Base-by-base conservation (phyloP, 2,329 filamentous ascomycete species). In the Hypoxylon sp. region DNA sequence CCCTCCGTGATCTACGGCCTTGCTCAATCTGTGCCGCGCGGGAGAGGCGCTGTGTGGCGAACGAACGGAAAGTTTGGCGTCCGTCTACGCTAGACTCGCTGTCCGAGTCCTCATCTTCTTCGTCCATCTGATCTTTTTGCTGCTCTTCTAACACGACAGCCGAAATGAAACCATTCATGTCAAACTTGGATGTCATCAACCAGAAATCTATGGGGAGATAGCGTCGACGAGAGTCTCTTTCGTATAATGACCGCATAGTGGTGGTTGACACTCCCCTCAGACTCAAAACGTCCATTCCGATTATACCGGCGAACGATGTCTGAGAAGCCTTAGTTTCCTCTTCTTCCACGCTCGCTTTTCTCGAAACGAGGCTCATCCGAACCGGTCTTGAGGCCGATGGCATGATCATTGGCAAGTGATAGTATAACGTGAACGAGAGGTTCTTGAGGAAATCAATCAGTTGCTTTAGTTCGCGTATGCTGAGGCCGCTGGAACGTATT, bases 111-210 rank as follows among this genome's bases (percentile, higher is more conserved):
- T 85, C 85, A 3, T 84, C 86, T 13, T 86, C 82, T 50, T 88
- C 85, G 31, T 81, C 82, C 54, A 88, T 79, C 10, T 92, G 83
- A 53, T 87, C 83, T 68, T 91, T 89, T 29, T 90, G 82, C 70
- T 96, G 88, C 71, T 97, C 92, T 74, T 99, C 95, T 41, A 87
- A 81, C 2, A 97, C 92, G 1, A 98, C 93, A 1, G 91, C 89
- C 7, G 86, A 82, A 41, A 97, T 89, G 69, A 98, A 98, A 0
- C 89, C 86, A 60, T 89, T 87, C 88, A 97, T 95, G 68, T 97
- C 90, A 55, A 98, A 91, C 59, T 87, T 88, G 0, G 80, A 81
- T 1, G 90, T 95, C 93, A 98, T 98, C 29, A 98, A 80, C 95
- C 95, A 99, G 72, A 97, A 93, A 45, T 87, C 84, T n/a, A 82